Base-by-base conservation (phyloP, 2,329 filamentous ascomycete genomes). In the Fusarium tjaetaba region DNA sequence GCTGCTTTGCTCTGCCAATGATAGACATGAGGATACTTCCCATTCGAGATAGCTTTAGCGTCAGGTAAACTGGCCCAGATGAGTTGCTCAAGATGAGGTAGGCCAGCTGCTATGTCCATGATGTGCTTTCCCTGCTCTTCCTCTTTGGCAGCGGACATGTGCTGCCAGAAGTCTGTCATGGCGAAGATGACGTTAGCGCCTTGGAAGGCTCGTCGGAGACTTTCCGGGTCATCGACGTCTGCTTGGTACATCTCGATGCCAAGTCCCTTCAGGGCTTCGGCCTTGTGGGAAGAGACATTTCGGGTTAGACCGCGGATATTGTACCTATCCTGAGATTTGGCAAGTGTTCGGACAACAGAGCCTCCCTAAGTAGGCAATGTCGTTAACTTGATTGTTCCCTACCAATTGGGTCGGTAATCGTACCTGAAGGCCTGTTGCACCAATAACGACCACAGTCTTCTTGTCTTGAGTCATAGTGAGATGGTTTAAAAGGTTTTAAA, bases 1-100 rank as follows among this genome's bases (percentile, higher is more conserved):
- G 53, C 53, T 2, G 53, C 65, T n/a, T 68, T 68, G 3, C 53
- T 68, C 15, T 67, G 46, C 65, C 62, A 67, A 10, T 68, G 62
- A 13, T 61, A 60, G 0, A 68, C 53, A 22, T 68, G 53, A 0
- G 46, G 36, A 24, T 38, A 61, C 0, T 28, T 20, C 1, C 62
- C 62, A 2, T 42, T 18, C 1, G 63, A 66, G 18, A 66, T 65
- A 1, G 7, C 11, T 2, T 32, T 32, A 0, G 63, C 61, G 2
- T 66, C 61, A 5, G 65, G 46, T 11, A 68, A 13, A 13, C 24
- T 56, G 6, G 62, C 62, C 62, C 53, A 67, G 8, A 68, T 67
- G 14, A 68, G 22, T 0, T 60, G 30, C 0, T 67, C 28, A 2
- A 68, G 53, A 0, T 38, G 4, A 1, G 61, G 61, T 4, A 68